Evolutionary conservation across 352 stramenopile genomes (phyloP), one percentile per base, ranked within the genome.

Genomic region (Phytophthora litchii): DNA sequence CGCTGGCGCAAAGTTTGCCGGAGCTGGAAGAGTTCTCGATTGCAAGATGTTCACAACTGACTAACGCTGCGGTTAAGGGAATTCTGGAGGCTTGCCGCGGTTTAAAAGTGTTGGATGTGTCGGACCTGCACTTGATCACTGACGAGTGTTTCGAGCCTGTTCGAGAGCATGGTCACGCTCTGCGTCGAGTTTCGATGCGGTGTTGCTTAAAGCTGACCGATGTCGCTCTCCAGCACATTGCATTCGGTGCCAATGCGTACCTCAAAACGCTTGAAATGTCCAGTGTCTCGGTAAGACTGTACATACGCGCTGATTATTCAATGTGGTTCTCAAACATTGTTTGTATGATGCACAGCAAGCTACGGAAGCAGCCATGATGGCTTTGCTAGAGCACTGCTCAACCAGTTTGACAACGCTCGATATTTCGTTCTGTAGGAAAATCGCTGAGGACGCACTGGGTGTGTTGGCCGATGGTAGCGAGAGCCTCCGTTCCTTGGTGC

Each of bases 391-490:
- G 37, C 60, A 80, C 36, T 92, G 82, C 21, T 45, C 62, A 6
- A 64, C 61, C 7, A 81, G 54, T 25, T 40, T 94, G 2, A 48
- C 52, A 2, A 74, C 52, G 8, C 69, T 94, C 14, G 82, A 94
- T 60, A 78, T 94, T 25, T 94, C 85, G 4, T 94, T 94, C 42
- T 92, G 83, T 29, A 72, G 85, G 12, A 80, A 80, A 16, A 76
- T 94, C 11, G 72, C 74, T 0, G 85, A 94, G 49, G 80, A 92
- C 32, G 79, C 73, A 7, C 57, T 94, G 4, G 85, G 85, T 1
- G 60, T 82, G 31, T 86, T 90, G 40, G 78, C 67, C 0, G 81
- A 91, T 51, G 44, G 62, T 3, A 66, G 68, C 9, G 67, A 83
- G 8, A 75, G 70, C 0, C 57, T 94, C 12, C 59, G 41, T 37